phyloP scores from a whole-genome alignment of 2,329 filamentous ascomycete genomes.

The Waltergamsia citrina region DNA sequence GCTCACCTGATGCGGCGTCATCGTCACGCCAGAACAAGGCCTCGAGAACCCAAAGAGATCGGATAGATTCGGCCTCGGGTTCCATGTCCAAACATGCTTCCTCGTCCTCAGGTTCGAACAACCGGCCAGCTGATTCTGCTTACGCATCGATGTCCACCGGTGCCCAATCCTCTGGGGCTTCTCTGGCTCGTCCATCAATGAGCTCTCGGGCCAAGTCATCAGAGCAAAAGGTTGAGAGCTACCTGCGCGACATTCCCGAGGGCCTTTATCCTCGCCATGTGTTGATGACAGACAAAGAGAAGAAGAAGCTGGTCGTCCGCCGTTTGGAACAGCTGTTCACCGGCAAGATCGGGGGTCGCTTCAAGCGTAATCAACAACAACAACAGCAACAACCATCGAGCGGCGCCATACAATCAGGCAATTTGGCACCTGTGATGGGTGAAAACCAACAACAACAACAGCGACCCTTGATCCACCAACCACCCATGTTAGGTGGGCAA shows the following conservation, averaged over 20 bases:
- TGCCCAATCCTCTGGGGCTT: conserved; percentile 31
- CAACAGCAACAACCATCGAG: neutral
- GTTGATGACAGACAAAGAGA: conserved; percentile 60
- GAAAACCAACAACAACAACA: conserved; percentile 16
- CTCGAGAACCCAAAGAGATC: neutral
- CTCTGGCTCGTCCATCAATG: conserved; percentile 23
- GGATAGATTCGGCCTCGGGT: conserved; percentile 17
- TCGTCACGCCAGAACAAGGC: conserved; percentile 29
- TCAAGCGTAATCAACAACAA: conserved; percentile 5
- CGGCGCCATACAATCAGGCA: neutral
- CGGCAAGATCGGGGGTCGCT: conserved; percentile 45
- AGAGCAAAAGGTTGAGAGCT: conserved; percentile 57
- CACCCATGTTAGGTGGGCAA: conserved; percentile 9
- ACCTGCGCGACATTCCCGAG: conserved; percentile 63
- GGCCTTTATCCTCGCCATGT: conserved; percentile 54
- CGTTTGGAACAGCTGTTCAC: conserved; percentile 76
- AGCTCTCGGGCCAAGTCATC: conserved; percentile 28
- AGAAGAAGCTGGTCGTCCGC: conserved; percentile 67
- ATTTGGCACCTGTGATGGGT: conserved; percentile 12
- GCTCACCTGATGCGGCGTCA: conserved; percentile 30
- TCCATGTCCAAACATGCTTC: conserved; percentile 42
- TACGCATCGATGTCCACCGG: conserved; percentile 59
- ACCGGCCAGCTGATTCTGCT: conserved; percentile 48
- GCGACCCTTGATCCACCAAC: conserved; percentile 21
- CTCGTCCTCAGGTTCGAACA: conserved; percentile 42